phyloP scores from a whole-genome alignment of 108 stramenopile species.

The Seminavis robusta region DNA sequence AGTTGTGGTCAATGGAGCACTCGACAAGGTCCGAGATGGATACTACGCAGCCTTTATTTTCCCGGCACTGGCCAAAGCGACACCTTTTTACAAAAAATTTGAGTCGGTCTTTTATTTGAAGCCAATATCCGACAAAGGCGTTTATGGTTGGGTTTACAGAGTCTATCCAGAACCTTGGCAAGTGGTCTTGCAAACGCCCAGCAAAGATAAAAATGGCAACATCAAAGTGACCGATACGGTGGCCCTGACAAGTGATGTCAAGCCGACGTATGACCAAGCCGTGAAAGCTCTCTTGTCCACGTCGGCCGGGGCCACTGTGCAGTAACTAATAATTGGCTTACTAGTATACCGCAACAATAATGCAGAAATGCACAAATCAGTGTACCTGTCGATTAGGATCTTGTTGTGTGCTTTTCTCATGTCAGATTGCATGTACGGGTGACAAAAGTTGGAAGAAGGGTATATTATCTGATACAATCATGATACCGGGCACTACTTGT shows the following conservation, averaged over 20 bases:
- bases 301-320: no score
- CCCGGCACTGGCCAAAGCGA: conserved; percentile 69
- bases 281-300: conserved; percentile 27
- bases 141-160: conserved; percentile 65
- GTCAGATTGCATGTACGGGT: no score
- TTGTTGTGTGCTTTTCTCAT: no score
- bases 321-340: no score
- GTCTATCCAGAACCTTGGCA: conserved; percentile 83
- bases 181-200: conserved; percentile 53
- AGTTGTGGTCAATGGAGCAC: conserved; percentile 78
- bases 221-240: conserved; percentile 28
- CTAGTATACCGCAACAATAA: no score
- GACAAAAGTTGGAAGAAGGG: no score
- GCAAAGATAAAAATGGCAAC: conserved; percentile 6
- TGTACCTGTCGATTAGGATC: no score
- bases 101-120: conserved; percentile 65
- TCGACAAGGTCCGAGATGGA: conserved; percentile 84
- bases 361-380: no score
- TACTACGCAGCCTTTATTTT: conserved; percentile 80
- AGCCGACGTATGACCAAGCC: conserved; percentile 32
- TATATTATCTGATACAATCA: no score
- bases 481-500: no score
- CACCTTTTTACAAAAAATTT: conserved; percentile 70
- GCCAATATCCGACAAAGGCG: conserved; percentile 74
- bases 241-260: conserved; percentile 17